Conservation (phyloP, 495 filamentous ascomycete species). For the Lasiosphaeriaceae sp. region DNA sequence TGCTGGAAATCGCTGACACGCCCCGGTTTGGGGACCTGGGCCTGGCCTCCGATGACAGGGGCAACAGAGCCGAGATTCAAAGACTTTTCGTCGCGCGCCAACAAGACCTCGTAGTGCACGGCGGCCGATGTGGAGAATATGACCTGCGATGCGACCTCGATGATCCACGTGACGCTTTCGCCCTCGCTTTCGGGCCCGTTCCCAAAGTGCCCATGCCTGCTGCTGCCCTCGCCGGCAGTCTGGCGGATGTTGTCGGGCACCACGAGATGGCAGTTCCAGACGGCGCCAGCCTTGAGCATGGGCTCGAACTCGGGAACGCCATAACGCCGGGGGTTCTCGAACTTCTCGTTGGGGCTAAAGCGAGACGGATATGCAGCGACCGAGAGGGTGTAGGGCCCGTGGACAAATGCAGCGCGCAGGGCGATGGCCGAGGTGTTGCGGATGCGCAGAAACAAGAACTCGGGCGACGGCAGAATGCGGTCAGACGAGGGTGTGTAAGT, state of each 20-base stretch:
- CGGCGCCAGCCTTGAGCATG: conserved; percentile 88
- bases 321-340: conserved; percentile 55
- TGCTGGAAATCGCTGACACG: conserved; percentile 69
- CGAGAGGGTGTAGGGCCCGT: conserved; percentile 89
- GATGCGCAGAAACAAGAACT: conserved; percentile 74
- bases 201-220: conserved; percentile 33
- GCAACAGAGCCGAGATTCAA: conserved; percentile 60
- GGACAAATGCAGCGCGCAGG: conserved; percentile 89
- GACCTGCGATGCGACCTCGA: conserved; percentile 88
- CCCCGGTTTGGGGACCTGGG: conserved; percentile 51
- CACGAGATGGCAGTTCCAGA: conserved; percentile 71
- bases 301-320: conserved; percentile 88
- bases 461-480: conserved; percentile 78
- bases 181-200: conserved; percentile 30
- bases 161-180: conserved; percentile 74
- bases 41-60: conserved; percentile 41
- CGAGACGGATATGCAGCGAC: conserved; percentile 74
- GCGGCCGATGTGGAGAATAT: conserved; percentile 84
- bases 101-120: conserved; percentile 84
- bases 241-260: conserved; percentile 68
- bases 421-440: conserved; percentile 90
- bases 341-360: conserved; percentile 74
- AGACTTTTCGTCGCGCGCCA: conserved; percentile 81
- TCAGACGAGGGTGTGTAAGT: conserved; percentile 89
- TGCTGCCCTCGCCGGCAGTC: conserved; percentile 26